Evolutionary conservation across 441 rosid species (phyloP).

Genomic region (Bocquillonia castaneifolia): DNA sequence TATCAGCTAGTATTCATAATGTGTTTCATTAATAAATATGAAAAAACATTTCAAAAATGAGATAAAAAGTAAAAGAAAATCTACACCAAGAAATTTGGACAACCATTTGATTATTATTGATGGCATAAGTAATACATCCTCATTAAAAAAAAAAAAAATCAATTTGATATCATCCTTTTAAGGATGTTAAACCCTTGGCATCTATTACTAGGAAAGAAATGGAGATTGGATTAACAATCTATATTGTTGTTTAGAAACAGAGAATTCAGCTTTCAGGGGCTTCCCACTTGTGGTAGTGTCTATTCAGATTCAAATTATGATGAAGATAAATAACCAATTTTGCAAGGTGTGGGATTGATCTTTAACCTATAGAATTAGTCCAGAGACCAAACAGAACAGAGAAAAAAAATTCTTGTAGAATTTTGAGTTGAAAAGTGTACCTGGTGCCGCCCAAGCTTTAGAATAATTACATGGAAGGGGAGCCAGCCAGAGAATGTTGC

Average conservation of each 20-base stretch:
- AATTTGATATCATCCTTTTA: neutral
- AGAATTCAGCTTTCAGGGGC: neutral
- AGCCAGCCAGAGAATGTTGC: constrained; percentile 90
- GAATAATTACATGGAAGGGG: constrained; percentile 60
- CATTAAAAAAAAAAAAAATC: too few species aligned
- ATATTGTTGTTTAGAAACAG: neutral
- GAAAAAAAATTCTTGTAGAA: too few species aligned
- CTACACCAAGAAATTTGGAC: neutral
- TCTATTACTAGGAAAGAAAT: neutral
- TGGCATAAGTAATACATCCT: neutral
- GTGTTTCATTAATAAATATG: neutral
- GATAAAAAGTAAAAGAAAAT: neutral
- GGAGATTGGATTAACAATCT: neutral
- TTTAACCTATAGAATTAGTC: neutral
- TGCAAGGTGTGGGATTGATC: neutral
- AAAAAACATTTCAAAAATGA: neutral
- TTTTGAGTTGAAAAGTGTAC: constrained; percentile 29
- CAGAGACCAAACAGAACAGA: too few species aligned
- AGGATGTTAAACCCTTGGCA: neutral
- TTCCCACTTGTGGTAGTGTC: neutral
- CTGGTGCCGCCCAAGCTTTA: constrained; percentile 67
- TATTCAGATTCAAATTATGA: neutral
- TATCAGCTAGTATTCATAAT: too few species aligned
- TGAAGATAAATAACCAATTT: neutral
- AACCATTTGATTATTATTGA: neutral